Conservation (phyloP, 345 rosid species). For the Gossypium rotundifolium region DNA sequence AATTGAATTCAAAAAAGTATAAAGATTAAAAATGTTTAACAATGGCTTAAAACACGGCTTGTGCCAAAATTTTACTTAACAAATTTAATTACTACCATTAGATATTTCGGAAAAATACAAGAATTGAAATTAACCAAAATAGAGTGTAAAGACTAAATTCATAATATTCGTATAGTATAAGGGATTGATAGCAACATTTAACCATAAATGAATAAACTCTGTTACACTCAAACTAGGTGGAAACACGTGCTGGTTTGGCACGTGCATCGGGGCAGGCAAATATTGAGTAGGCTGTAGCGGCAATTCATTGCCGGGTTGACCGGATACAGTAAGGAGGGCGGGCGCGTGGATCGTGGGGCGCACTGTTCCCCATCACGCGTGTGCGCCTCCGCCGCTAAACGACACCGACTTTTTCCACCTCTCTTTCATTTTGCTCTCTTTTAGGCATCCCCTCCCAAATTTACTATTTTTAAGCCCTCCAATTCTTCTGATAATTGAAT, state of each 20-base stretch:
- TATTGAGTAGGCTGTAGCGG: conserved; percentile 21
- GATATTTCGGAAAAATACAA: no score
- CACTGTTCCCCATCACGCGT: conserved; percentile 38
- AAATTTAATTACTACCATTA: no score
- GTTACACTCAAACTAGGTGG: conserved; percentile 4
- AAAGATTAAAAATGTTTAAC: no score
- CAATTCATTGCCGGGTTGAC: conserved; percentile 55
- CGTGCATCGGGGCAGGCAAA: conserved; percentile 19
- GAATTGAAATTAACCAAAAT: no score
- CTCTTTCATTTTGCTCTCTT: background rate
- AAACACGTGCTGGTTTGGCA: conserved; percentile 36
- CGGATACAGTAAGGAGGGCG: conserved; percentile 30
- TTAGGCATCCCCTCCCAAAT: background rate
- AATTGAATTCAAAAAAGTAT: no score
- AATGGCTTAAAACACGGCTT: no score
- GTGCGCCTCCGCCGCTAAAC: conserved; percentile 18
- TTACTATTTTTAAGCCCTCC: background rate
- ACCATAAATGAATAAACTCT: no score
- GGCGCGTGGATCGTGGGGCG: conserved; percentile 36
- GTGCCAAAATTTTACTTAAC: no score
- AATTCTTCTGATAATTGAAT: background rate
- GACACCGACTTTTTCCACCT: conserved; percentile 25
- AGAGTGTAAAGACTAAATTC: no score
- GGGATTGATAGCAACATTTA: no score
- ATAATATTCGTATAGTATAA: no score